Percentiles rank a stretch among this genome's conserved stretches.
Conservation (phyloP, 1,284 basidiomycete species). For the Microbotryum lychnidis-dioicae region DNA sequence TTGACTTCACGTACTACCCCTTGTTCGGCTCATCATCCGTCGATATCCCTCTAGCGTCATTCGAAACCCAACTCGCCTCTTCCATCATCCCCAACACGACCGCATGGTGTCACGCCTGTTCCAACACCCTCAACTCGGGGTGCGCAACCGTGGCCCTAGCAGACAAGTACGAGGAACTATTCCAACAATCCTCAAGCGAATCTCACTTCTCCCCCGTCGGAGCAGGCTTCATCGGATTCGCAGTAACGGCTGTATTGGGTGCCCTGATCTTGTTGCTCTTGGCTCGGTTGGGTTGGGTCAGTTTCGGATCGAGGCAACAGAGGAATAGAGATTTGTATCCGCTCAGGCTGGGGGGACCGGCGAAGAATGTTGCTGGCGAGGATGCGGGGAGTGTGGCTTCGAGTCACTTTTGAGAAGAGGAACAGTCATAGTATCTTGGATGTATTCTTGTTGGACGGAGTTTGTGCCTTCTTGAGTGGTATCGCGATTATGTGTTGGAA, state of each 20-base stretch:
- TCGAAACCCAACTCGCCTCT: conserved; percentile 61
- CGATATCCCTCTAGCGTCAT: conserved; percentile 60
- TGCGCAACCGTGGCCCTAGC: not conserved
- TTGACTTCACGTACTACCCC: conserved; percentile 31
- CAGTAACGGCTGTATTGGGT: conserved; percentile 16
- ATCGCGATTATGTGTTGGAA: no score
- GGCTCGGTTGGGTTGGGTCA: no score
- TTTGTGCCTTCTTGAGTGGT: no score
- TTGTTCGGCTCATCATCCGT: conserved; percentile 47
- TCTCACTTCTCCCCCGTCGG: conserved; percentile 23
- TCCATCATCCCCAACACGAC: conserved; percentile 18
- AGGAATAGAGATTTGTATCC: no score
- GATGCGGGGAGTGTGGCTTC: no score
- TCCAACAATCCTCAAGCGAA: conserved; percentile 6
- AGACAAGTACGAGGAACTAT: conserved; percentile 1
- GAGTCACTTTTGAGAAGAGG: no score
- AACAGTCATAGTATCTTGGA: no score
- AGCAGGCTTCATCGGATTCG: conserved; percentile 24
- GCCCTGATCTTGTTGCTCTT: no score
- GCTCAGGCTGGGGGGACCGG: no score
- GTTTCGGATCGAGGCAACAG: no score
- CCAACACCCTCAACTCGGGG: conserved; percentile 6
- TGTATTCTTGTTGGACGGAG: no score
- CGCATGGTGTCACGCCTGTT: conserved; percentile 22
- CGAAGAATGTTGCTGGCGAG: no score